phyloP scores from a whole-genome alignment of 2,329 filamentous ascomycete species.

The Colletotrichum salicis region DNA sequence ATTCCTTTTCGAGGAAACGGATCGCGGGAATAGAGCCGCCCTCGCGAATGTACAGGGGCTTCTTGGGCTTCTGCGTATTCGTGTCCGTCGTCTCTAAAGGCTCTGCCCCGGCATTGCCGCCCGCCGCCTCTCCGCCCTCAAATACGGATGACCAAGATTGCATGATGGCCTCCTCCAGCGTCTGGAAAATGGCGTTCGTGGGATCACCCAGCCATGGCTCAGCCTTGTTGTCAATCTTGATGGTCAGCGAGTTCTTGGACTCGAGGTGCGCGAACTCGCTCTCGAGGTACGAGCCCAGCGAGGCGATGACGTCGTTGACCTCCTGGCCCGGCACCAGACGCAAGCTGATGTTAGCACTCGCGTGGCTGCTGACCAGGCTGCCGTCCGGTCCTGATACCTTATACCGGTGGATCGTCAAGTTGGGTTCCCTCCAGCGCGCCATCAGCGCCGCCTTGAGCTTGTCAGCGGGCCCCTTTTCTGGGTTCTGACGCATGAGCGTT shows the following conservation, averaged over 20 bases:
- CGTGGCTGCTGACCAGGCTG: slow-evolving; percentile 89
- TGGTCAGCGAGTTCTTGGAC: slow-evolving; percentile 81
- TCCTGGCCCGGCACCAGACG: slow-evolving; percentile 95
- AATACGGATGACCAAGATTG: slow-evolving; percentile 79
- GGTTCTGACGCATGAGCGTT: slow-evolving; percentile 78
- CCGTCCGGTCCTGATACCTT: slow-evolving; percentile 93
- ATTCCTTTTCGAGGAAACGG: slow-evolving; percentile 93
- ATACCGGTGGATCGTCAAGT: slow-evolving; percentile 91
- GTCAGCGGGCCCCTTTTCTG: slow-evolving; percentile 67
- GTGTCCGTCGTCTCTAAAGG: slow-evolving; percentile 30
- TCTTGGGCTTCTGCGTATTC: slow-evolving; percentile 52
- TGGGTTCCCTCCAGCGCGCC: slow-evolving; percentile 95
- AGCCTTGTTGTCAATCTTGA: slow-evolving; percentile 91
- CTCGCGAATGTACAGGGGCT: slow-evolving; percentile 92
- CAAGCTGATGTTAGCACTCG: slow-evolving; percentile 87
- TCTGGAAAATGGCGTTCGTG: slow-evolving; percentile 89
- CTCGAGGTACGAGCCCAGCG: slow-evolving; percentile 74
- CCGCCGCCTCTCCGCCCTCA: slow-evolving; percentile 40
- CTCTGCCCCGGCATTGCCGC: slow-evolving; percentile 26
- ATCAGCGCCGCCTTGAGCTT: slow-evolving; percentile 86
- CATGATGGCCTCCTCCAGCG: slow-evolving; percentile 85
- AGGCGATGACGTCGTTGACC: slow-evolving; percentile 77
- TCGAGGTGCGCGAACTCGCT: slow-evolving; percentile 78
- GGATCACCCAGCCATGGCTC: slow-evolving; percentile 97
- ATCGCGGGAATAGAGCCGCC: slow-evolving; percentile 96